Evolutionary conservation across 176 grass and related monocot species (phyloP), one percentile per base, ranked within the genome.

Genomic region (Aegilops bicornis): DNA sequence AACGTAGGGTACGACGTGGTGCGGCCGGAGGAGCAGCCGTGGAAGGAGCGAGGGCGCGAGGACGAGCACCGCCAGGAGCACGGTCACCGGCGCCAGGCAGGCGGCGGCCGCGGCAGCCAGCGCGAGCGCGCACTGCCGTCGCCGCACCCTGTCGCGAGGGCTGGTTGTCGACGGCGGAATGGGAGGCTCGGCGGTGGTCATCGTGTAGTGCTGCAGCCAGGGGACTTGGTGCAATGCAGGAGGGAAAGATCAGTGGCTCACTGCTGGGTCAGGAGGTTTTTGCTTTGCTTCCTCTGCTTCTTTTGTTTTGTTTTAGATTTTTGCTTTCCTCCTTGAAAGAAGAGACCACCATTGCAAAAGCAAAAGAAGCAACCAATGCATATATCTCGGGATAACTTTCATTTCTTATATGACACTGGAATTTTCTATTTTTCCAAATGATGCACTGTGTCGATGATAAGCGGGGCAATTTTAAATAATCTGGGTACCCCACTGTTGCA

Each of bases 31-130:
- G 42, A 87, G 79, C 4, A 89, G 76, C n/a, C 76, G 82, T 5
- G 76, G 82, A 16, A 89, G 19, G 1, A 89, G 82, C 5, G 87
- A 80, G 40, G 87, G 75, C 3, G 64, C 75, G 2, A 88, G 37
- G 52, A 88, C 39, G 39, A 88, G 75, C 74, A 88, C 64, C 27
- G 64, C 80, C 74, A 88, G 74, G 87, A 79, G 77, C 52, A 88
- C 75, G 40, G 45, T 23, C 40, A 88, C 4, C 1, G 81, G 75
- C 54, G 74, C 87, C 0, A 88, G 64, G 64, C 63, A 83, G 0
- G 87, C 50, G 0, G 80, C 80, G 4, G 35, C 35, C 6, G 65
- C 29, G 10, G 65, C 87, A 1, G 87, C 80, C 7, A 63, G 36
- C 11, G 30, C 76, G 0, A 66, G 16, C 2, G 8, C n/a, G 54